These are phyloP conservation scores for Trichosanthes cucumerina DNA, from an alignment of 306 rosid genomes.

Conservation along the genomic window DNA sequence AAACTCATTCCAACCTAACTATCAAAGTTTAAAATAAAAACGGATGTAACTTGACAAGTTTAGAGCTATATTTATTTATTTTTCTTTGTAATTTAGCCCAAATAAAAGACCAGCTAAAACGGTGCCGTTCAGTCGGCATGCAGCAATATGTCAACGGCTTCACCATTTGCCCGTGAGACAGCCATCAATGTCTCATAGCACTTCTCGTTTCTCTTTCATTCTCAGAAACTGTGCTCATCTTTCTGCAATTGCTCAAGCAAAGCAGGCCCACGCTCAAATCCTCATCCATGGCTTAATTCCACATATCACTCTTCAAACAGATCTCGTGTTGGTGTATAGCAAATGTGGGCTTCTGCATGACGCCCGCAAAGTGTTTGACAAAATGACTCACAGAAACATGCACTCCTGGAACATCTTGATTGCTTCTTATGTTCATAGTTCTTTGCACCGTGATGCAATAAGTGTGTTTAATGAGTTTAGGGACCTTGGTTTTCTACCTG, in stretches of 20 bases:
- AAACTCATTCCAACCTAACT: no score
- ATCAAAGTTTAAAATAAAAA: no score
- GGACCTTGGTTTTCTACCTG: conserved; percentile 28
- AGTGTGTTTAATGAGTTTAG: conserved; percentile 24
- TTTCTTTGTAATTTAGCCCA: no score
- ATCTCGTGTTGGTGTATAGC: conserved; percentile 38
- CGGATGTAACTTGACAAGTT: no score
- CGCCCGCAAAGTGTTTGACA: conserved; percentile 49
- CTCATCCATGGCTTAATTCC: conserved; percentile 40
- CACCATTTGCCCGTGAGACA: not conserved
- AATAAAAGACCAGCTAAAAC: no score
- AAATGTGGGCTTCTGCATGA: conserved; percentile 24
- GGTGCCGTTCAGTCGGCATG: no score
- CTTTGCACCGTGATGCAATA: conserved; percentile 24
- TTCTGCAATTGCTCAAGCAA: conserved; percentile 27
- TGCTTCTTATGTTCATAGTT: conserved; percentile 33
- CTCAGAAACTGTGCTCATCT: conserved; percentile 27
- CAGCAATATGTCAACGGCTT: not conserved
- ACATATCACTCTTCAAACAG: conserved; percentile 42
- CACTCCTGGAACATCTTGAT: conserved; percentile 68
- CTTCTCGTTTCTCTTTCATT: conserved; percentile 29
- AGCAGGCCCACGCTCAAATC: conserved; percentile 51
- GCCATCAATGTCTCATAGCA: not conserved
- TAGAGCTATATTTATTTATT: no score
- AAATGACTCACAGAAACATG: conserved; percentile 46